phyloP scores from a whole-genome alignment of 805 yeast species.

The Yarrowia osloensis region DNA sequence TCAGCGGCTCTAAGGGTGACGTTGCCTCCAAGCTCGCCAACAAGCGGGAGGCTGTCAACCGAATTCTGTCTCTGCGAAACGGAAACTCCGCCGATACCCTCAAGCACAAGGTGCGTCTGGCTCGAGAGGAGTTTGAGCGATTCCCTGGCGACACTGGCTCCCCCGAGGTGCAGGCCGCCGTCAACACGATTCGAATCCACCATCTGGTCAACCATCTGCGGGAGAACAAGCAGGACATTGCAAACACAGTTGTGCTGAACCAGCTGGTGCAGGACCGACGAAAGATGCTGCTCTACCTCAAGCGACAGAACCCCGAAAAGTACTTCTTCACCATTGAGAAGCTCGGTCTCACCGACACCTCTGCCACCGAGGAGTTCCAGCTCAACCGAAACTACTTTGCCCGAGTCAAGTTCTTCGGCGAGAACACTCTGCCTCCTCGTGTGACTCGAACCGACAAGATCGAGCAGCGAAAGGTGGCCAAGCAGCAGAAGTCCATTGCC shows the following conservation, averaged over 20 bases:
- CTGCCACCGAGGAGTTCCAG: conserved; percentile 71
- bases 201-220: conserved; percentile 73
- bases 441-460: conserved; percentile 37
- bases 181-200: conserved; percentile 77
- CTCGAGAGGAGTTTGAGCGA: conserved; percentile 77
- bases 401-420: conserved; percentile 44
- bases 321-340: conserved; percentile 86
- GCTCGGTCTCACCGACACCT: conserved; percentile 81
- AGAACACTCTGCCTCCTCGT: conserved; percentile 42
- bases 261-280: conserved; percentile 90
- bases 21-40: conserved; percentile 47
- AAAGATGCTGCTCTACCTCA: conserved; percentile 75
- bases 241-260: conserved; percentile 69
- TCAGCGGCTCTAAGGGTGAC: conserved; percentile 35
- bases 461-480: conserved; percentile 7
- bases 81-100: conserved; percentile 59
- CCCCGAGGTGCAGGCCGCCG: conserved; percentile 94
- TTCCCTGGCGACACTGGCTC: conserved; percentile 91
- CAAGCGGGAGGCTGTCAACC: conserved; percentile 66
- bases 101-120: conserved; percentile 61
- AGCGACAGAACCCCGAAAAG: conserved; percentile 73
- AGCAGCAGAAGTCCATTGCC: conserved; percentile 23
- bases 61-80: conserved; percentile 75
- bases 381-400: conserved; percentile 43
- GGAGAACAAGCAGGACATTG: conserved; percentile 69